phyloP scores from a whole-genome alignment of 371 early-diverging fungal species.

The Enterospora canceri region DNA sequence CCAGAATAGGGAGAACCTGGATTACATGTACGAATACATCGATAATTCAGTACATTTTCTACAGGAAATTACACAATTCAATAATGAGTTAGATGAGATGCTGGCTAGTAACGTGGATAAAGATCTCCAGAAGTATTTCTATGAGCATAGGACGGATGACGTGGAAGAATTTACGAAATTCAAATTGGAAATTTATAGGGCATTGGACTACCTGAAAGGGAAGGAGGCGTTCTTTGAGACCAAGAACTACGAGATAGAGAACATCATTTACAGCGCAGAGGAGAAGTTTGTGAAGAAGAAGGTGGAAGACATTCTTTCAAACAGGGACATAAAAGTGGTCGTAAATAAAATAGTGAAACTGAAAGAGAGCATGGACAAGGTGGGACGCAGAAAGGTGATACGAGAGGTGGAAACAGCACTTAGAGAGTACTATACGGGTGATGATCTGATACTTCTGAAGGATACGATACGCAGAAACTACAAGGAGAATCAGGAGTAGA shows the following conservation, averaged over 20 bases:
- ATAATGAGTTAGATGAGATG: slow-evolving; percentile 33
- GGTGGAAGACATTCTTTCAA: neutral
- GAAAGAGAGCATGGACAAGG: slow-evolving; percentile 16
- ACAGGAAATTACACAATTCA: slow-evolving; percentile 8
- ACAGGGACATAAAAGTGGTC: neutral
- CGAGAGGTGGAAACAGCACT: neutral
- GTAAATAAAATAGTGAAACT: slow-evolving; percentile 1
- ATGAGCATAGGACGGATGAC: neutral
- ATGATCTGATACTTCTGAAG: slow-evolving; percentile 10
- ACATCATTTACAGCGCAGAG: neutral
- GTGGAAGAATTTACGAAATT: neutral
- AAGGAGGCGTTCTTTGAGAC: neutral
- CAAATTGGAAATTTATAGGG: neutral
- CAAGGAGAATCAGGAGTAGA: neutral
- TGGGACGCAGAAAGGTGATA: neutral
- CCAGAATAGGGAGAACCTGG: neutral
- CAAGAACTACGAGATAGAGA: neutral
- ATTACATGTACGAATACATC: slow-evolving; percentile 10
- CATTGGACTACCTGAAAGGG: neutral
- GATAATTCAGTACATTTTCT: slow-evolving; percentile 18
- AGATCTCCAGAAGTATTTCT: neutral
- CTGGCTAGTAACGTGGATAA: slow-evolving; percentile 25
- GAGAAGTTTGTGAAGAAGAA: neutral
- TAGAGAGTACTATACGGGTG: neutral
- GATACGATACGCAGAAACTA: slow-evolving; percentile 11